Percentiles rank a stretch among this genome's conserved stretches.
These are phyloP conservation scores for Penicillium desertorum DNA, from an alignment of 495 filamentous ascomycete species.

Conservation along the genomic window DNA sequence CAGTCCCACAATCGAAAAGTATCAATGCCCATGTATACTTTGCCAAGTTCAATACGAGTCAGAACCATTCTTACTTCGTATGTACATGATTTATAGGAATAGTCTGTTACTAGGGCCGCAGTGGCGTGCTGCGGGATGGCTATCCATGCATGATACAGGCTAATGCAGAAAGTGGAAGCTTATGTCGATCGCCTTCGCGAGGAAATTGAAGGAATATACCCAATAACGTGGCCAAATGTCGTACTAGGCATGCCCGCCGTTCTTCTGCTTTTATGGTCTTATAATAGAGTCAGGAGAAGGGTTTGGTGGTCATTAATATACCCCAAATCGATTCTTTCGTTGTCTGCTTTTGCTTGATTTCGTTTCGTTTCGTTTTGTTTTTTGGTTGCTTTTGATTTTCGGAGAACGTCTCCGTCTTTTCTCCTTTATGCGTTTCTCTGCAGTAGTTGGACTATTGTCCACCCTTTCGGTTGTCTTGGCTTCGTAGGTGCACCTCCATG, in stretches of 20 bases:
- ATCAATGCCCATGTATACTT: neutral
- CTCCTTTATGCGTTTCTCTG: conserved; percentile 22
- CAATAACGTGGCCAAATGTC: neutral
- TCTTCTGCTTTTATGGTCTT: neutral
- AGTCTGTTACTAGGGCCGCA: neutral
- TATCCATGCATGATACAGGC: no score
- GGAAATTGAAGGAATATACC: neutral
- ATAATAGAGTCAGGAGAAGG: conserved; percentile 5
- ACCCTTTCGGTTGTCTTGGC: conserved; percentile 19
- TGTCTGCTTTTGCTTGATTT: neutral
- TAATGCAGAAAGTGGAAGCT: neutral
- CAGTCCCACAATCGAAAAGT: neutral
- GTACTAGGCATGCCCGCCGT: neutral
- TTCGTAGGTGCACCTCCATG: conserved; percentile 18
- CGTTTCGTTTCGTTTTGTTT: neutral
- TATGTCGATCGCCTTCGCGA: conserved; percentile 8
- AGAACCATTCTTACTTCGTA: neutral
- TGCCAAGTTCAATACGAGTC: neutral
- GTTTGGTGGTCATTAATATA: neutral
- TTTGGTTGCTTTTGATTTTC: conserved; percentile 1
- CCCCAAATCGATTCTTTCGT: conserved; percentile 5
- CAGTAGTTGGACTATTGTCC: conserved; percentile 19
- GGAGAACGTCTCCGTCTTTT: neutral
- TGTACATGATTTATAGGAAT: neutral
- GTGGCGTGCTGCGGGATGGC: neutral